These are phyloP conservation scores for Helotiales sp. DNA, from an alignment of 2,329 filamentous ascomycete genomes.

Conservation along the genomic window DNA sequence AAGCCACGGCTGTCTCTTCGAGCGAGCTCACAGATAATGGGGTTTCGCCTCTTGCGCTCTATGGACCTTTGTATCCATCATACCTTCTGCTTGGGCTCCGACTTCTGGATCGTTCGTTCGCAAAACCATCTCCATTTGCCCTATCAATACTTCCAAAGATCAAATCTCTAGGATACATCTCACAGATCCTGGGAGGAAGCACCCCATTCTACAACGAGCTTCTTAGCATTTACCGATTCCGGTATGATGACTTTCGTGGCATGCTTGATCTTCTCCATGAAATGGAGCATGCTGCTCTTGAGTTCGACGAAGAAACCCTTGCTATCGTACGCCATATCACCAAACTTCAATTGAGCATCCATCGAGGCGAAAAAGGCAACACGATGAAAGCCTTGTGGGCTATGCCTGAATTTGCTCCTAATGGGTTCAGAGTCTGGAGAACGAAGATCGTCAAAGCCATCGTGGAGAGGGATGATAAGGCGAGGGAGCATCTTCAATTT, in stretches of 20 bases:
- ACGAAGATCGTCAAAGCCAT: constrained; percentile 31
- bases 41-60: constrained; percentile 51
- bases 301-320: constrained; percentile 41
- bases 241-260: constrained; percentile 56
- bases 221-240: constrained; percentile 64
- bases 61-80: constrained; percentile 68
- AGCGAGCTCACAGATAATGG: constrained; percentile 8
- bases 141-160: constrained; percentile 69
- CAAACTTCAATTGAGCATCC: constrained; percentile 27
- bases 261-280: constrained; percentile 37
- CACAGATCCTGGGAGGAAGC: constrained; percentile 73
- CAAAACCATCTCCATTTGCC: constrained; percentile 60
- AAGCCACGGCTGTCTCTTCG: neutral
- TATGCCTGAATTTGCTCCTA: constrained; percentile 39
- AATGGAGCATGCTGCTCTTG: constrained; percentile 42
- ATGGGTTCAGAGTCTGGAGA: constrained; percentile 35
- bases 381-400: constrained; percentile 35
- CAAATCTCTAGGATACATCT: constrained; percentile 69
- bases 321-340: constrained; percentile 36
- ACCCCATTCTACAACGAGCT: constrained; percentile 73
- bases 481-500: neutral
- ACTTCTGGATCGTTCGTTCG: constrained; percentile 62
- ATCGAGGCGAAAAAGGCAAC: constrained; percentile 28
- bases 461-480: constrained; percentile 16
- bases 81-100: constrained; percentile 63